Conservation (phyloP, 1,284 basidiomycete genomes). For the Stygiomarasmius scandens region DNA sequence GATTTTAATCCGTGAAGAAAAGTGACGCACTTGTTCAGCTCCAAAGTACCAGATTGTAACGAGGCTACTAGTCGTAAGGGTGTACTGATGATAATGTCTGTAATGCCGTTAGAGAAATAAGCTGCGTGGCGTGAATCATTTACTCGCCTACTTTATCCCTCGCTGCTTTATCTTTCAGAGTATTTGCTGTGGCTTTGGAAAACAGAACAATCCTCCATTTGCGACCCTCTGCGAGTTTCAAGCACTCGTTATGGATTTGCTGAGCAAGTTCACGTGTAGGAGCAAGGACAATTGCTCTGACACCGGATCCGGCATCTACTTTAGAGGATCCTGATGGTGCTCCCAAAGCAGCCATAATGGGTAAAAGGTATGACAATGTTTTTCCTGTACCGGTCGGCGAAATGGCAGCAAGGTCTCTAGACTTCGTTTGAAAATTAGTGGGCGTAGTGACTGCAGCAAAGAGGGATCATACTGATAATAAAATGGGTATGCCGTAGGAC, state of each 20-base stretch:
- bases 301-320: conserved; percentile 55
- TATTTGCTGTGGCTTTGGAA: conserved; percentile 82
- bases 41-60: conserved; percentile 66
- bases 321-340: conserved; percentile 59
- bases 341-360: conserved; percentile 71
- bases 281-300: conserved; percentile 82
- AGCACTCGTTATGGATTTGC: conserved; percentile 92
- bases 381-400: conserved; percentile 96
- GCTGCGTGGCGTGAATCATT: background rate
- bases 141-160: conserved; percentile 74
- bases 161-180: conserved; percentile 66
- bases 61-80: conserved; percentile 79
- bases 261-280: conserved; percentile 97
- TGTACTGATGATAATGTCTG: conserved; percentile 83
- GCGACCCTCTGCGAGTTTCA: conserved; percentile 80
- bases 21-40: conserved; percentile 67
- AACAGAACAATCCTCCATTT: conserved; percentile 86
- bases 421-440: conserved; percentile 35
- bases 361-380: conserved; percentile 87
- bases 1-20: conserved; percentile 8
- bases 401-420: conserved; percentile 84
- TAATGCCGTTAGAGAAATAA: background rate
- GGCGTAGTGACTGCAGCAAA: conserved; percentile 1
- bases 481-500: conserved; percentile 71
- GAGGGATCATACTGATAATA: conserved; percentile 58